These are phyloP conservation scores for Phytophthora cajani DNA, from an alignment of 352 stramenopile species.

Conservation along the genomic window DNA sequence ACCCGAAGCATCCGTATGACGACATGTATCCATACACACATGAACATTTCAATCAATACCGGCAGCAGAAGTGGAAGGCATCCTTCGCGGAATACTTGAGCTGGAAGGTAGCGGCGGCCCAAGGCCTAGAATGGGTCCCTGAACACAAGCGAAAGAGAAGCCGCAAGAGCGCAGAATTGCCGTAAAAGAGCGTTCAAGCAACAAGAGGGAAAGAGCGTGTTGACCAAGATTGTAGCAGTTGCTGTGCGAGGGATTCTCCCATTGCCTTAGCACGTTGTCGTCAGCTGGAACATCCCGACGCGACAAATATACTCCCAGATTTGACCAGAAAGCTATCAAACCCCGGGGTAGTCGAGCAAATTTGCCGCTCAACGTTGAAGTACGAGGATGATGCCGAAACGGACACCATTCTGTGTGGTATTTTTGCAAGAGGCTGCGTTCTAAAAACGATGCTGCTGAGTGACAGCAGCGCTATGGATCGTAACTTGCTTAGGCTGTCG, in stretches of 20 bases:
- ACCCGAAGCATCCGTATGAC: constrained; percentile 28
- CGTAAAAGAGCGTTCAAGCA: neutral
- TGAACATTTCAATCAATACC: constrained; percentile 30
- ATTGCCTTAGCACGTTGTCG: neutral
- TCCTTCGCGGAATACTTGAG: constrained; percentile 24
- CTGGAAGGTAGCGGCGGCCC: constrained; percentile 1
- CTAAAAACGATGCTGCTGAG: constrained; percentile 32
- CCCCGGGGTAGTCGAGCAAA: too few relatives aligned
- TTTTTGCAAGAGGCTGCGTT: constrained; percentile 32
- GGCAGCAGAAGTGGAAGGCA: constrained; percentile 20
- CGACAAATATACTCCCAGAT: constrained; percentile 7
- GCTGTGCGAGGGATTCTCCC: neutral
- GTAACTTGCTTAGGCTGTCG: constrained; percentile 30
- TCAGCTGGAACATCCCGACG: neutral
- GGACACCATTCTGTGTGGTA: constrained; percentile 18
- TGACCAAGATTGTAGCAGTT: constrained; percentile 1
- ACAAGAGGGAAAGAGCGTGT: neutral
- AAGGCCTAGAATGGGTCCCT: neutral
- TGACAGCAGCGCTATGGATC: constrained; percentile 30
- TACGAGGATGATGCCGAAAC: constrained; percentile 20
- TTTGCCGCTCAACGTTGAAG: constrained; percentile 11
- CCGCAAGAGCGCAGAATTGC: neutral
- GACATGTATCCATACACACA: constrained; percentile 24
- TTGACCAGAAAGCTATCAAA: neutral
- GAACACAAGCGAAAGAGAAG: neutral